Conservation (phyloP, 2,329 filamentous ascomycete genomes). For the Dothideomycetes sp. region DNA sequence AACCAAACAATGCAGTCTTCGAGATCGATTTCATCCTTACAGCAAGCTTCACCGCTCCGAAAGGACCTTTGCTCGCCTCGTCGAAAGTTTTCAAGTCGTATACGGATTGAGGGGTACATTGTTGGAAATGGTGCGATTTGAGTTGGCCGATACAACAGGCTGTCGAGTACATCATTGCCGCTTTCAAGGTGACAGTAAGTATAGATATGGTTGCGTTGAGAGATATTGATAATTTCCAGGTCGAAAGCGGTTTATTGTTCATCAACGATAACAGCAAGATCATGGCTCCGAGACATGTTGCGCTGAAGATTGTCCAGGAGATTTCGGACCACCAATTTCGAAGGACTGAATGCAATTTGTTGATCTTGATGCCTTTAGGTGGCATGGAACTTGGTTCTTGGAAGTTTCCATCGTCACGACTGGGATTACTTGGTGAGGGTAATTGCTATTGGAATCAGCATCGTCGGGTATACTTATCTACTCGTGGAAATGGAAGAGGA, state of each 20-base stretch:
- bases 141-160: constrained; percentile 5
- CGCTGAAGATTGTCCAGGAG: background rate
- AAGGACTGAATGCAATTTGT: too few species aligned
- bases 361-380: too few species aligned
- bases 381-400: too few species aligned
- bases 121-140: constrained; percentile 8
- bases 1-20: background rate
- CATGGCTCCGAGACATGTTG: background rate
- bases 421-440: too few species aligned
- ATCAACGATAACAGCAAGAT: background rate
- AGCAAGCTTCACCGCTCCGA: background rate
- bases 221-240: background rate
- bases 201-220: background rate
- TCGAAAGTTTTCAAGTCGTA: constrained; percentile 5
- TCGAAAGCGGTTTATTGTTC: background rate
- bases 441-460: too few species aligned
- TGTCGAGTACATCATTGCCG: background rate
- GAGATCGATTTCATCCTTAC: background rate
- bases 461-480: too few species aligned
- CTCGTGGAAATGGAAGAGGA: too few species aligned
- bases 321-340: background rate
- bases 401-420: too few species aligned
- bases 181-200: background rate
- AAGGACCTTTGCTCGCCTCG: constrained; percentile 5
- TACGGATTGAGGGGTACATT: background rate